Percentiles rank a stretch among this genome's conserved stretches.
Evolutionary conservation across 2,329 filamentous ascomycete species (phyloP).

Genomic region (Aspergillus neotritici): DNA sequence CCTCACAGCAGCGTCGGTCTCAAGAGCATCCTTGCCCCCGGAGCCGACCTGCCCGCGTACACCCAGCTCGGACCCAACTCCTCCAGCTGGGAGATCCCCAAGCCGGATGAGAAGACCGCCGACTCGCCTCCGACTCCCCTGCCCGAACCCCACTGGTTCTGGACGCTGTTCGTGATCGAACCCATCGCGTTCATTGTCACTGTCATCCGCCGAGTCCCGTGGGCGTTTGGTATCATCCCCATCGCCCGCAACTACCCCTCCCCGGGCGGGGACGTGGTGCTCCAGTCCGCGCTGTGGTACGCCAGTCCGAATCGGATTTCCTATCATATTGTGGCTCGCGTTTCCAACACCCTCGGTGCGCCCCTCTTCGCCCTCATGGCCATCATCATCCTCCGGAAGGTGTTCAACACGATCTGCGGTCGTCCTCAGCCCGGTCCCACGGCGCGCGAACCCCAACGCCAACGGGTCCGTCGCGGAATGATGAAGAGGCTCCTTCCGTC

Average conservation of each 20-base stretch:
- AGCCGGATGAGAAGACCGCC: slow-evolving; percentile 45
- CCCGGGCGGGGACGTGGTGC: background rate
- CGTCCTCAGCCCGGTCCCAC: no score
- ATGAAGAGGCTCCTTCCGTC: no score
- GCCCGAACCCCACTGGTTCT: slow-evolving; percentile 41
- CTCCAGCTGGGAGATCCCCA: slow-evolving; percentile 51
- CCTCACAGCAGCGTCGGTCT: slow-evolving; percentile 45
- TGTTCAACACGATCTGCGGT: no score
- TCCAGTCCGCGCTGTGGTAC: no score
- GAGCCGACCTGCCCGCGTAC: slow-evolving; percentile 44
- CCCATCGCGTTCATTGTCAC: slow-evolving; percentile 41
- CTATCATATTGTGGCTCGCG: no score
- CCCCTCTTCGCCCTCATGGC: no score
- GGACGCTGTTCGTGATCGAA: slow-evolving; percentile 39
- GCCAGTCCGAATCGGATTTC: no score
- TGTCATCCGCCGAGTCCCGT: slow-evolving; percentile 43
- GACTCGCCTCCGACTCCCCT: slow-evolving; percentile 36
- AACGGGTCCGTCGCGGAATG: no score
- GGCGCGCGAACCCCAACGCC: no score
- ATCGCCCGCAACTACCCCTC: slow-evolving; percentile 14
- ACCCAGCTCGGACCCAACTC: slow-evolving; percentile 54
- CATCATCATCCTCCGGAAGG: no score
- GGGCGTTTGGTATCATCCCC: slow-evolving; percentile 29
- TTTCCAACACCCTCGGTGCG: no score
- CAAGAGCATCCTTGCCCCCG: slow-evolving; percentile 48